Percentiles rank a stretch among this genome's conserved stretches.
Evolutionary conservation across 192 early-diverging fungal genomes (phyloP).

Genomic region (Gonapodya sp.): DNA sequence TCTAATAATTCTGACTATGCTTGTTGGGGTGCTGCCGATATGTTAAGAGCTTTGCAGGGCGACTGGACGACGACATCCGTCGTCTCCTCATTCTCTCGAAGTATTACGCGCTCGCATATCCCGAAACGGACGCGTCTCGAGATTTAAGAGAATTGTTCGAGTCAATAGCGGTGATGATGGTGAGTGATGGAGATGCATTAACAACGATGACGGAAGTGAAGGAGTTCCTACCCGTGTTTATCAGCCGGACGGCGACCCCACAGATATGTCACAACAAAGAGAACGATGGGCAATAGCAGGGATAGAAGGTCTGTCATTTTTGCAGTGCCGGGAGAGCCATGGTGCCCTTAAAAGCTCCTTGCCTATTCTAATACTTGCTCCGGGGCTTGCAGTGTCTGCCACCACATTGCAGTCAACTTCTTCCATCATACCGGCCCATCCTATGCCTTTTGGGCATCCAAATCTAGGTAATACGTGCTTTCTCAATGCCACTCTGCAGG

Average conservation of each 20-base stretch:
- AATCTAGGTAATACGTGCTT: constrained; percentile 9
- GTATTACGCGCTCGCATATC: neutral
- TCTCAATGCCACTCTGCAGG: neutral
- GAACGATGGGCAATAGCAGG: neutral
- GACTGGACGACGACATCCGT: neutral
- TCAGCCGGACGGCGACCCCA: neutral
- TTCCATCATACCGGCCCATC: neutral
- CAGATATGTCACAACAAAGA: neutral
- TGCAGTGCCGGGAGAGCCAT: neutral
- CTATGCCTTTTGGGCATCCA: neutral
- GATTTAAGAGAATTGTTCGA: neutral
- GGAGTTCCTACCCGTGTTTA: neutral
- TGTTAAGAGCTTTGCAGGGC: neutral
- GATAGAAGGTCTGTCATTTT: neutral
- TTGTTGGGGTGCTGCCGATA: no score
- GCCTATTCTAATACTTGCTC: no score
- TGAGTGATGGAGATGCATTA: neutral
- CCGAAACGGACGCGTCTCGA: neutral
- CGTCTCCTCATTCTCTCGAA: neutral
- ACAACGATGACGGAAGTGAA: no score
- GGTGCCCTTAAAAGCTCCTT: no score
- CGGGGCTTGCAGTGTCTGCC: neutral
- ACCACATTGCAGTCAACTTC: neutral
- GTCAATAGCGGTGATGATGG: neutral
- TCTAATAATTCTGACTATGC: no score